Conservation (phyloP, 2,329 filamentous ascomycete species). For the Aureobasidium vineae region DNA sequence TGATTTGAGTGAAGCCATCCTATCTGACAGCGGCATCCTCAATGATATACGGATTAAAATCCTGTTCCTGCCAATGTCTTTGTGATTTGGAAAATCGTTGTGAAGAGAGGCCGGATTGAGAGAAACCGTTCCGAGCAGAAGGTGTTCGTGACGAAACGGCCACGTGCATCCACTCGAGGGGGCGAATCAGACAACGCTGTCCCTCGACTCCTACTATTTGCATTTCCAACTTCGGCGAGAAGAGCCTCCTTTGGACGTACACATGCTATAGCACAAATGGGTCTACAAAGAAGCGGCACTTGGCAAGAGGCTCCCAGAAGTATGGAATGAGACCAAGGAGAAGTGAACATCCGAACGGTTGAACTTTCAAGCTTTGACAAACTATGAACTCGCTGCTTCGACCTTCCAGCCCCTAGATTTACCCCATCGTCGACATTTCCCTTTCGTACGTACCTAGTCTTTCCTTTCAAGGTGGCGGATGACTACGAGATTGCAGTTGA, state of each 20-base stretch:
- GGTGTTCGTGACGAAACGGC: neutral
- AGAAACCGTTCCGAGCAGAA: neutral
- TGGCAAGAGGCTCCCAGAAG: neutral
- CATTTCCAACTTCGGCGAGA: neutral
- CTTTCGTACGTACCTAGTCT: constrained; percentile 13
- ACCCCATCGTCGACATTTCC: neutral
- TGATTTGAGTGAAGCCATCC: neutral
- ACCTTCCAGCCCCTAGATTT: neutral
- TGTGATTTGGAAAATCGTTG: neutral
- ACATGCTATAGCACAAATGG: neutral
- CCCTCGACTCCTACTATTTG: neutral
- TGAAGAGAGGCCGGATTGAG: neutral
- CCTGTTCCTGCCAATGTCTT: neutral
- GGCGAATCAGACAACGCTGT: neutral
- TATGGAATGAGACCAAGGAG: neutral
- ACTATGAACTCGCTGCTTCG: neutral
- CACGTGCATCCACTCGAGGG: neutral
- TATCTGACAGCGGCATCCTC: constrained; percentile 7
- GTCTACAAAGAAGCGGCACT: neutral
- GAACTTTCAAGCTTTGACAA: neutral
- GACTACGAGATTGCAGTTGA: constrained; percentile 6
- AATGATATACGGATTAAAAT: neutral
- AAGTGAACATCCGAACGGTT: neutral
- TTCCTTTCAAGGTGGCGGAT: constrained; percentile 8
- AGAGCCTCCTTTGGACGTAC: neutral